Base-by-base conservation (phyloP, 176 grass and related monocot genomes). In the Melocanna baccifera region DNA sequence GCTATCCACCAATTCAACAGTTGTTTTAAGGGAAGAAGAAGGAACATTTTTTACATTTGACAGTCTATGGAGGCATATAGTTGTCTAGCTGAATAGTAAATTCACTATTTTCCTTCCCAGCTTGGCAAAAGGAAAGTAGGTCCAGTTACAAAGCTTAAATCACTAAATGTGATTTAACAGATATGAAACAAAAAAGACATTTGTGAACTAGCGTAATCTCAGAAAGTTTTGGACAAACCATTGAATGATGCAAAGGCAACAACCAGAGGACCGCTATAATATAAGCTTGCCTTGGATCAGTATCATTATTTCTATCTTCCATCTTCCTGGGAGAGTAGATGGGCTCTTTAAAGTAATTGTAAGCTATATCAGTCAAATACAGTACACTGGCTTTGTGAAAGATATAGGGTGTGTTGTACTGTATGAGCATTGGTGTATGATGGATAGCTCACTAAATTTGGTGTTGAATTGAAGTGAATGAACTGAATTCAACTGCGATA, bases 391-490 rank as follows among this genome's bases (percentile, higher is more conserved):
- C 48, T 42, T 48, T 28, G 12, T 28, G 42, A 22, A 71, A 22
- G n/a, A 78, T 12, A 39, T 12, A n/a, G 50, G n/a, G n/a, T 28
- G 23, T 71, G n/a, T 20, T 7, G 4, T 48, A 16, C 52, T 13
- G 9, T 62, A 45, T 61, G 51, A 57, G 30, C 42, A 7, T 59
- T 13, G 6, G n/a, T 57, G 55, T 10, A 22, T 13, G 29, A 56
- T 20, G 30, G 16, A 76, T 19, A 43, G 22, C 9, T 76, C 62
- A 18, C 20, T 4, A 61, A 29, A 69, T 76, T 82, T 87, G 25
- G 18, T 69, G 8, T 69, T 77, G 62, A 85, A 56, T 23, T 32
- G 12, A 29, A 69, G 28, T 85, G 83, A 85, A 85, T 58, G 40
- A n/a, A 55, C 25, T 43, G 11, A 58, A 77, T 2, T 25, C 43